A percentile compares a stretch with the other conserved stretches of the same genome.
These are phyloP conservation scores for Panaeolus papilionaceus DNA, from an alignment of 768 basidiomycete genomes.

Conservation along the genomic window DNA sequence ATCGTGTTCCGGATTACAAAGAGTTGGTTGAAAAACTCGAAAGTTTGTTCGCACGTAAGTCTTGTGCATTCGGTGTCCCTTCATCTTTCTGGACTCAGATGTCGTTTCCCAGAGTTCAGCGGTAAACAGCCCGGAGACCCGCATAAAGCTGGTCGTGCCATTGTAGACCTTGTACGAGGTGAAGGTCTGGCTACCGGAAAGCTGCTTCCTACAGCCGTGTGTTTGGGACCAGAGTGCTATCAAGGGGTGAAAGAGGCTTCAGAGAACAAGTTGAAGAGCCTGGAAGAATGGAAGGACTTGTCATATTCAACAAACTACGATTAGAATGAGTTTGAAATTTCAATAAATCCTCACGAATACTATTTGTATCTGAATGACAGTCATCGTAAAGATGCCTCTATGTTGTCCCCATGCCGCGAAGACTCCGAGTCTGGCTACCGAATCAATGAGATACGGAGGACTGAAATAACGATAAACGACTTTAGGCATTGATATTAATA, in stretches of 20 bases:
- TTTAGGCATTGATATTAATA: no score
- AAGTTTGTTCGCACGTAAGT: constrained; percentile 32
- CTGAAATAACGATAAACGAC: no score
- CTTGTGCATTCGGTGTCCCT: not conserved
- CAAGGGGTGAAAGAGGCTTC: constrained; percentile 25
- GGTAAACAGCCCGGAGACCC: constrained; percentile 44
- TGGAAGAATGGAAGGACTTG: constrained; percentile 43
- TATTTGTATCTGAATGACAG: no score
- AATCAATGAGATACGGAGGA: no score
- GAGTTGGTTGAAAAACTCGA: constrained; percentile 31
- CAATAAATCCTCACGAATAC: no score
- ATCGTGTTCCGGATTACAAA: constrained; percentile 40
- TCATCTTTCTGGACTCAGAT: not conserved
- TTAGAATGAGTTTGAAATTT: no score
- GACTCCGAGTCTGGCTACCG: no score
- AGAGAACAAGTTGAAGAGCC: not conserved
- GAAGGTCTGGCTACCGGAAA: constrained; percentile 37
- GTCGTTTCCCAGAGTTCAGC: constrained; percentile 30
- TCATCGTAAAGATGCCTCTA: no score
- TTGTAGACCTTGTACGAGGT: constrained; percentile 38
- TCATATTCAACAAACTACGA: constrained; percentile 25
- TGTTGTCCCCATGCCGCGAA: no score
- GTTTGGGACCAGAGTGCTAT: constrained; percentile 37
- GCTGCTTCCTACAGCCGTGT: constrained; percentile 29
- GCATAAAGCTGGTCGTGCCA: constrained; percentile 34